These are phyloP conservation scores for Phalaenopsis equestris DNA, from an alignment of 106 monocot species.

Conservation along the genomic window DNA sequence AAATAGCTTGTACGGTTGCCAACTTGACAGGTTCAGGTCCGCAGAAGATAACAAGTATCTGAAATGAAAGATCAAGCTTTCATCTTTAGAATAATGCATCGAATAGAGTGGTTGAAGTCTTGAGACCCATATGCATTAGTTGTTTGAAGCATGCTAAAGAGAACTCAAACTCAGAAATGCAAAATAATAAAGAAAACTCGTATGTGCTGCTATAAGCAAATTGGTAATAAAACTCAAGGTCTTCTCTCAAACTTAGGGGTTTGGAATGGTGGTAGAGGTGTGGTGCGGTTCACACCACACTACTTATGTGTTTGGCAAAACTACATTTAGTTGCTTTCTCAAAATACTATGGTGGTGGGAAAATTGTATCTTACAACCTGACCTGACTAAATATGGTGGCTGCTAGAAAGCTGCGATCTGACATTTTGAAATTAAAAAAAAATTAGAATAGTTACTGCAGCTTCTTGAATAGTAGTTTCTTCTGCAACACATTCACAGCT, in stretches of 20 bases:
- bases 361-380: too few species aligned
- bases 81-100: neutral
- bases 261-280: too few species aligned
- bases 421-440: too few species aligned
- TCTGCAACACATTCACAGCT: too few species aligned
- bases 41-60: conserved; percentile 52
- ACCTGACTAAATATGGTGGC: too few species aligned
- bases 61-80: neutral
- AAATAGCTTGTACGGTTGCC: conserved; percentile 18
- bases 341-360: too few species aligned
- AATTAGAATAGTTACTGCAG: too few species aligned
- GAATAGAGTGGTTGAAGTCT: neutral
- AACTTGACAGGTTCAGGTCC: conserved; percentile 35
- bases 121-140: neutral
- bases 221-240: neutral
- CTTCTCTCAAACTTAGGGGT: neutral
- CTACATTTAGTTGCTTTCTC: too few species aligned
- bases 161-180: neutral
- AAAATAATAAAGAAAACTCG: neutral
- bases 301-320: too few species aligned
- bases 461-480: too few species aligned
- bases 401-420: too few species aligned
- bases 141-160: neutral
- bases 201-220: neutral
- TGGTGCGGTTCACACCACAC: too few species aligned